phyloP scores from a whole-genome alignment of 192 early-diverging fungal genomes.

The Phlyctochytrium arcticum region DNA sequence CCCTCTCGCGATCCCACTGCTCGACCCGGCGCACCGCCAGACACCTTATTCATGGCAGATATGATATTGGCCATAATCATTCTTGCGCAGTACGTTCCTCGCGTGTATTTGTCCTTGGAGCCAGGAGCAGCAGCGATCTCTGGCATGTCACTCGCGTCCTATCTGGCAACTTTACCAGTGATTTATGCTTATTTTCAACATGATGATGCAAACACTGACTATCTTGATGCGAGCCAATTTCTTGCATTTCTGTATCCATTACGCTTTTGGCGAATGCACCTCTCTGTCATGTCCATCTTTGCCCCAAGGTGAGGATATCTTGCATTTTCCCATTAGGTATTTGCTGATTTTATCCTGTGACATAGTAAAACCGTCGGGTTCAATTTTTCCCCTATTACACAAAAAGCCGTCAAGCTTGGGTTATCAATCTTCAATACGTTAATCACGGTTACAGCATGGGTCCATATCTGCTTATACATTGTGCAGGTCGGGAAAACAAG shows the following conservation, averaged over 20 bases:
- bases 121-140: constrained; percentile 42
- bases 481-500: constrained; percentile 40
- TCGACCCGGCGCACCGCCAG: constrained; percentile 38
- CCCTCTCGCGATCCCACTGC: background rate
- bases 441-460: constrained; percentile 65
- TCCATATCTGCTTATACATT: constrained; percentile 65
- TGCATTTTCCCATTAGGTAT: background rate
- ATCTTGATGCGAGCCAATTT: constrained; percentile 52
- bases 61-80: constrained; percentile 41
- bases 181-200: constrained; percentile 36
- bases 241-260: constrained; percentile 51
- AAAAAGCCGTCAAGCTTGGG: constrained; percentile 57
- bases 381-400: constrained; percentile 44
- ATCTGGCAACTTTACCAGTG: constrained; percentile 55
- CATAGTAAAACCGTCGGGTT: constrained; percentile 56
- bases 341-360: background rate
- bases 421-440: constrained; percentile 66
- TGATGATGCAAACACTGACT: constrained; percentile 39
- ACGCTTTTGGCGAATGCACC: constrained; percentile 64
- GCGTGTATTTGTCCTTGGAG: constrained; percentile 55
- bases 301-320: constrained; percentile 32
- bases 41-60: constrained; percentile 39
- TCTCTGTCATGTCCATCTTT: constrained; percentile 53
- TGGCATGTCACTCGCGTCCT: constrained; percentile 50
- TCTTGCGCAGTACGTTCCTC: constrained; percentile 57